Evolutionary conservation across 495 filamentous ascomycete genomes (phyloP).

Genomic region (Rhypophila decipiens): DNA sequence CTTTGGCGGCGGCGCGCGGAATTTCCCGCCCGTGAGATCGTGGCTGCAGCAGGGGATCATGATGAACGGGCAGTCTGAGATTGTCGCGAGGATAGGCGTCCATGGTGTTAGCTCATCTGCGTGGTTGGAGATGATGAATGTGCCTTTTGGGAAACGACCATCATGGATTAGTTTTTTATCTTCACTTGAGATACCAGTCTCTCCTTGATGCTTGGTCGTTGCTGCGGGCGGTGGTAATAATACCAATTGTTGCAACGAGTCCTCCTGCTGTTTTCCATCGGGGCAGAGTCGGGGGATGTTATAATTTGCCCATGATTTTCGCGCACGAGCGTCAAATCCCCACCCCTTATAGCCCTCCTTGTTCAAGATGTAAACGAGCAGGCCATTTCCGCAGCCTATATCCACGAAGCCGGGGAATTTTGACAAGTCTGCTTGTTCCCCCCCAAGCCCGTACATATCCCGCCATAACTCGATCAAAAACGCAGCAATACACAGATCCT

Average conservation of each 20-base stretch:
- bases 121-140: slow-evolving; percentile 95
- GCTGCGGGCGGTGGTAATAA: slow-evolving; percentile 58
- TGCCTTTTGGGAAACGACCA: slow-evolving; percentile 65
- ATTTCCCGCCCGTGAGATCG: slow-evolving; percentile 66
- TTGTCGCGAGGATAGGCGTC: slow-evolving; percentile 81
- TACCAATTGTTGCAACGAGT: slow-evolving; percentile 60
- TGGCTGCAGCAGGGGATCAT: slow-evolving; percentile 95
- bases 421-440: too few species aligned
- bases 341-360: slow-evolving; percentile 79
- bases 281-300: slow-evolving; percentile 26
- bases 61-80: slow-evolving; percentile 73
- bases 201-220: slow-evolving; percentile 4
- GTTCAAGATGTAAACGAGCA: slow-evolving; percentile 79
- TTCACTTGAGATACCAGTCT: slow-evolving; percentile 10
- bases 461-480: slow-evolving; percentile 91
- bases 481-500: slow-evolving; percentile 86
- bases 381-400: slow-evolving; percentile 90
- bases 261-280: slow-evolving; percentile 16
- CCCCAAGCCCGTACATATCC: slow-evolving; percentile 62
- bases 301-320: slow-evolving; percentile 80
- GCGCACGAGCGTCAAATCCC: slow-evolving; percentile 80
- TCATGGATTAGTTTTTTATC: slow-evolving; percentile 47
- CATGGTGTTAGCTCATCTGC: slow-evolving; percentile 92
- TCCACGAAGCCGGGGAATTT: slow-evolving; percentile 88
- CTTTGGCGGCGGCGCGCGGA: slow-evolving; percentile 60